These are phyloP conservation scores for Tieghemostelium lacteum DNA, from an alignment of 78 protist genomes.

Conservation along the genomic window DNA sequence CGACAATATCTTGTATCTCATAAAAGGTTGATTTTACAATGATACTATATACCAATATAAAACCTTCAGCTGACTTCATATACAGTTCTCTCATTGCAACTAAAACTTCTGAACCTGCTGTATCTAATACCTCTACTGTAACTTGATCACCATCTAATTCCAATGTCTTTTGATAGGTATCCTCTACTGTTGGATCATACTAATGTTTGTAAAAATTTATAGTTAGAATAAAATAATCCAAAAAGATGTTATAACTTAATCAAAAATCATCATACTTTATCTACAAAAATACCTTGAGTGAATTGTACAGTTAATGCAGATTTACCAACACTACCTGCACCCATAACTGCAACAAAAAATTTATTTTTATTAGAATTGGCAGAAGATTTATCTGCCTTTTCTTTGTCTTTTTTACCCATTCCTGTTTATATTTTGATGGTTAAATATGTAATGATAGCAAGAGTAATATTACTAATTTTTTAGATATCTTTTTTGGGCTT, in stretches of 20 bases:
- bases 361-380: constrained; percentile 5
- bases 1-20: constrained; percentile 70
- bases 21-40: constrained; percentile 66
- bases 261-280: constrained; percentile 48
- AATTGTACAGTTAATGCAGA: constrained; percentile 81
- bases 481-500: no score
- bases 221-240: neutral
- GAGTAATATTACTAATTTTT: no score
- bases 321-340: constrained; percentile 83
- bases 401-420: constrained; percentile 68
- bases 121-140: constrained; percentile 70
- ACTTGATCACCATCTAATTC: constrained; percentile 76
- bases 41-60: constrained; percentile 83
- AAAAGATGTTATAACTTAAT: neutral
- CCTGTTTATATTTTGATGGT: no score
- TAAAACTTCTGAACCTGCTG: constrained; percentile 77
- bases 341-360: constrained; percentile 81
- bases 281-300: constrained; percentile 80
- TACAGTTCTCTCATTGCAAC: constrained; percentile 78
- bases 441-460: no score
- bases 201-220: neutral
- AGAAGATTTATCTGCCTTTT: constrained; percentile 36
- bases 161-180: constrained; percentile 78
- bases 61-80: constrained; percentile 84
- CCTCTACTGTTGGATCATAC: constrained; percentile 86